Evolutionary conservation across 2,329 filamentous ascomycete species (phyloP).

Genomic region (Pseudodiploospora longispora): DNA sequence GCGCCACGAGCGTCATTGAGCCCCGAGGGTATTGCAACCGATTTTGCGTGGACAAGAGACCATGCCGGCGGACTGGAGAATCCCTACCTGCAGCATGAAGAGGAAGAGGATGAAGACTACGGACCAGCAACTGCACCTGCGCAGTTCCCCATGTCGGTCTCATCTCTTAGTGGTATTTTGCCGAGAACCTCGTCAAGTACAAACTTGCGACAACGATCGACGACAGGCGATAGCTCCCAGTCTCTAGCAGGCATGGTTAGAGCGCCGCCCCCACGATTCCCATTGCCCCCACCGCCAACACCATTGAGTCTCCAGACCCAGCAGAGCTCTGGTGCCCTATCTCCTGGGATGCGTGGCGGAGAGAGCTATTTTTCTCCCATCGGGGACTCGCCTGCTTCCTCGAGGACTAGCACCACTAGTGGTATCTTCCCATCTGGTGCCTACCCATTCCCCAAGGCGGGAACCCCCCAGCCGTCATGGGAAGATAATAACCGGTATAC

Average conservation of each 20-base stretch:
- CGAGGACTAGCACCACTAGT: slow-evolving; percentile 66
- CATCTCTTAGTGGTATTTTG: slow-evolving; percentile 15
- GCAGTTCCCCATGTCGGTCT: slow-evolving; percentile 25
- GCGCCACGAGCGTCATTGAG: slow-evolving; percentile 38
- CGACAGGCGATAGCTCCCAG: slow-evolving; percentile 61
- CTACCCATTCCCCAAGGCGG: slow-evolving; percentile 63
- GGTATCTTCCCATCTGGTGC: slow-evolving; percentile 55
- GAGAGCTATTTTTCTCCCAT: slow-evolving; percentile 93
- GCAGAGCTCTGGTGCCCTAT: slow-evolving; percentile 33
- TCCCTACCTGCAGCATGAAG: slow-evolving; percentile 63
- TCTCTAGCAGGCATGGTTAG: slow-evolving; percentile 49
- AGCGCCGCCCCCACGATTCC: slow-evolving; percentile 64
- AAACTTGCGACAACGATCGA: slow-evolving; percentile 67
- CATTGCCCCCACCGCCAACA: slow-evolving; percentile 48
- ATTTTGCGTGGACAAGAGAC: slow-evolving; percentile 72
- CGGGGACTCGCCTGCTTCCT: slow-evolving; percentile 69
- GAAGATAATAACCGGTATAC: slow-evolving; percentile 78
- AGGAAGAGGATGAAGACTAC: slow-evolving; percentile 54
- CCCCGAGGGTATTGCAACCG: slow-evolving; percentile 49
- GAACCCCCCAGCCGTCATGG: slow-evolving; percentile 59
- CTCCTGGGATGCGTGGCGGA: slow-evolving; percentile 53
- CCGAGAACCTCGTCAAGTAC: slow-evolving; percentile 53
- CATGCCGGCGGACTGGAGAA: slow-evolving; percentile 65
- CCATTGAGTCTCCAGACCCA: slow-evolving; percentile 64
- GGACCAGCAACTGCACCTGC: slow-evolving; percentile 27